phyloP scores from a whole-genome alignment of 768 basidiomycete genomes.

The Steccherinum ochraceum region DNA sequence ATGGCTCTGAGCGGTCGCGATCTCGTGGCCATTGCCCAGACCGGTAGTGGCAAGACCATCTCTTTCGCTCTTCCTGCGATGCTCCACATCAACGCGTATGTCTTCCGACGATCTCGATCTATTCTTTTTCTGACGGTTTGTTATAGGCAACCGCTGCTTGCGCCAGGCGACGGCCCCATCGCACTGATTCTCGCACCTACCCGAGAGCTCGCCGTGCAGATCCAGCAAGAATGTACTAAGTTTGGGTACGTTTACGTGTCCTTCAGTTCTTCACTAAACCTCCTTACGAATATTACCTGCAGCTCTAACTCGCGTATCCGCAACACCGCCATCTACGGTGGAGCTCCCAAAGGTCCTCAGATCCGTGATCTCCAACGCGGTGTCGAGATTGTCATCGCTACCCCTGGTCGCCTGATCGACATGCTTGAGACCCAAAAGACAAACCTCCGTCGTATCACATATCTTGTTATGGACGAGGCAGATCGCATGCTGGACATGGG shows the following conservation, averaged over 20 bases:
- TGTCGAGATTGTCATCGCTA: constrained; percentile 98
- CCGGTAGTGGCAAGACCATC: constrained; percentile 98
- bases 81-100: constrained; percentile 99
- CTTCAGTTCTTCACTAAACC: constrained; percentile 1
- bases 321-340: constrained; percentile 98
- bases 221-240: constrained; percentile 97
- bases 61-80: constrained; percentile 98
- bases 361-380: constrained; percentile 97
- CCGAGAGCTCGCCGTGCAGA: constrained; percentile 97
- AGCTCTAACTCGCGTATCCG: constrained; percentile 91
- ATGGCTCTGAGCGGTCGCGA: constrained; percentile 96
- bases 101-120: constrained; percentile 13
- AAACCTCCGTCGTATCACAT: constrained; percentile 92
- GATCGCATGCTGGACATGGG: constrained; percentile 99
- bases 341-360: constrained; percentile 97
- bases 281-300: not conserved
- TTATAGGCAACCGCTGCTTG: constrained; percentile 79
- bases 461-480: constrained; percentile 98
- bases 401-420: constrained; percentile 98
- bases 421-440: constrained; percentile 98
- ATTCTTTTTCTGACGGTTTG: constrained; percentile 10
- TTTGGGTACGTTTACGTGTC: constrained; percentile 61
- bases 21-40: constrained; percentile 95
- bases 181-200: constrained; percentile 96
- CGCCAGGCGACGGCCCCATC: constrained; percentile 95